A percentile compares a stretch with the other conserved stretches of the same genome.
These are phyloP conservation scores for Heliocybe sulcata DNA, from an alignment of 1,284 basidiomycete species.

Conservation along the genomic window DNA sequence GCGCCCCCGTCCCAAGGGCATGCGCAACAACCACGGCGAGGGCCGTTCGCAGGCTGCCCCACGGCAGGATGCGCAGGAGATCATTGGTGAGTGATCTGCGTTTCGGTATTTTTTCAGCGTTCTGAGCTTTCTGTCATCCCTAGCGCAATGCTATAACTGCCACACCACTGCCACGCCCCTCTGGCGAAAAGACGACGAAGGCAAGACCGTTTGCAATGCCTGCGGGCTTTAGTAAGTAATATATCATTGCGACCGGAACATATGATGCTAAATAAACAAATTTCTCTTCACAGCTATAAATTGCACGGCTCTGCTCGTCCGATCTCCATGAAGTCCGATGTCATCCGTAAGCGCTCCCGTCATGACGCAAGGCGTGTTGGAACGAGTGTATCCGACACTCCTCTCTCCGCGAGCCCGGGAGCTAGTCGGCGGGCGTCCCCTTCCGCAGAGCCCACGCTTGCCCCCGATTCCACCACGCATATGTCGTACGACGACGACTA, in stretches of 20 bases:
- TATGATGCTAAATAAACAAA: slow-evolving; percentile 29
- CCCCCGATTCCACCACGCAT: slow-evolving; percentile 57
- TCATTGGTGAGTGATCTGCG: slow-evolving; percentile 22
- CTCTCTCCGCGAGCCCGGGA: slow-evolving; percentile 61
- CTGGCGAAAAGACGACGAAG: slow-evolving; percentile 88
- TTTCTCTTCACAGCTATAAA: slow-evolving; percentile 54
- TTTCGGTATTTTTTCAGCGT: slow-evolving; percentile 7
- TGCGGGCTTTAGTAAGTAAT: slow-evolving; percentile 52
- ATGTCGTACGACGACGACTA: slow-evolving; percentile 33
- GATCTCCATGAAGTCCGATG: slow-evolving; percentile 82
- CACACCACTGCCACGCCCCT: slow-evolving; percentile 86
- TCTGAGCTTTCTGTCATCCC: slow-evolving; percentile 9
- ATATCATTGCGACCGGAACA: slow-evolving; percentile 13
- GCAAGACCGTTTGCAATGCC: slow-evolving; percentile 89
- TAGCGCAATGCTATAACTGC: slow-evolving; percentile 84
- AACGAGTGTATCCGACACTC: slow-evolving; percentile 42
- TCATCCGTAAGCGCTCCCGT: slow-evolving; percentile 75
- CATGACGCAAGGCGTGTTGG: slow-evolving; percentile 59
- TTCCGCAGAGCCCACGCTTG: slow-evolving; percentile 53
- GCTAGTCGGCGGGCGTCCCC: slow-evolving; percentile 69
- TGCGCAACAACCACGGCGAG: slow-evolving; percentile 68
- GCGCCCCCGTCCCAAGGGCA: slow-evolving; percentile 75
- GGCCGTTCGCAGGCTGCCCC: slow-evolving; percentile 52
- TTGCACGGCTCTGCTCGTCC: slow-evolving; percentile 74
- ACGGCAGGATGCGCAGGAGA: slow-evolving; percentile 39